Evolutionary conservation across 345 rosid genomes (phyloP).

Genomic region (Cardamine resedifolia): DNA sequence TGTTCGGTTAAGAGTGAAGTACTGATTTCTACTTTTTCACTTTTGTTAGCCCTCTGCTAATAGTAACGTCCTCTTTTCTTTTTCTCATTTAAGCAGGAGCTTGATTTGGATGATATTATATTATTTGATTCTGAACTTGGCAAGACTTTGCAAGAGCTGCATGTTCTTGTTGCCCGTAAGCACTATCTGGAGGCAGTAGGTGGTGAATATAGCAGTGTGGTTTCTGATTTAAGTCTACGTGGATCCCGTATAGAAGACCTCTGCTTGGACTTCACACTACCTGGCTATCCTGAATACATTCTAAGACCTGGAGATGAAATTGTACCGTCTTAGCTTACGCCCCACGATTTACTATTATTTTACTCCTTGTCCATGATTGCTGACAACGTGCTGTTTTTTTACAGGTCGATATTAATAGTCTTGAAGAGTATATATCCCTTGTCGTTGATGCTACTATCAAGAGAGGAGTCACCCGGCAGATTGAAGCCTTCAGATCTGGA

Average conservation of each 20-base stretch:
- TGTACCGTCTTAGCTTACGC: conserved; percentile 43
- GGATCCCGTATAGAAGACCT: conserved; percentile 79
- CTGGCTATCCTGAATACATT: conserved; percentile 88
- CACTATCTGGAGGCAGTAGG: conserved; percentile 57
- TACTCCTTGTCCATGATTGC: conserved; percentile 12
- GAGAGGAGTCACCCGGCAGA: conserved; percentile 73
- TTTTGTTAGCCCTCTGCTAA: conserved; percentile 1
- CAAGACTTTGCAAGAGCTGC: conserved; percentile 81
- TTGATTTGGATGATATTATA: conserved; percentile 84
- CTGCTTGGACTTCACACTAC: conserved; percentile 87
- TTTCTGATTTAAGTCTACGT: conserved; percentile 54
- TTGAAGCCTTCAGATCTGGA: conserved; percentile 93
- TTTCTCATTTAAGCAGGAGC: conserved; percentile 64
- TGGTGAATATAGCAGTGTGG: conserved; percentile 38
- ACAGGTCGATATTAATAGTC: conserved; percentile 76
- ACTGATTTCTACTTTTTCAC: neutral
- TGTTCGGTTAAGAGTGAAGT: neutral
- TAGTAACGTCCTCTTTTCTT: conserved; percentile 2
- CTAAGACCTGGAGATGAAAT: conserved; percentile 80
- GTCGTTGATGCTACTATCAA: conserved; percentile 93
- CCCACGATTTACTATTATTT: conserved; percentile 9
- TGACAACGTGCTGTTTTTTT: conserved; percentile 20
- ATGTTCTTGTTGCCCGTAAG: conserved; percentile 75
- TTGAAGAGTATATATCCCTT: conserved; percentile 82
- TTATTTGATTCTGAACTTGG: conserved; percentile 86